These are phyloP conservation scores for Didymella lethalis DNA, from an alignment of 2,329 filamentous ascomycete genomes.

Conservation along the genomic window DNA sequence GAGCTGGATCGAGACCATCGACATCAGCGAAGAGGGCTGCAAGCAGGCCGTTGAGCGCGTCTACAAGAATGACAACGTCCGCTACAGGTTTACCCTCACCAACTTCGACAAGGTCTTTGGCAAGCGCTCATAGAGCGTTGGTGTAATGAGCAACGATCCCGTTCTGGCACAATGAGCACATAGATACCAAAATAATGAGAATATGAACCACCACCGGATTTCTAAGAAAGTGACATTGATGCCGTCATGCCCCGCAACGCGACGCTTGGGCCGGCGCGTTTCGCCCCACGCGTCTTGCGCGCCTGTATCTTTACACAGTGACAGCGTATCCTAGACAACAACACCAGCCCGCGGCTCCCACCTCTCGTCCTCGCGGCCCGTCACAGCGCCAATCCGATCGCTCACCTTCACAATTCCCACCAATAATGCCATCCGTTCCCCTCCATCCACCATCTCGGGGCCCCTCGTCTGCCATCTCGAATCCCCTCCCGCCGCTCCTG, in stretches of 20 bases:
- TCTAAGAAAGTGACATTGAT: neutral
- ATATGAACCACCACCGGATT: constrained; percentile 6
- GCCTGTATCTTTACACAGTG: neutral
- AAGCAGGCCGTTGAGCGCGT: constrained; percentile 74
- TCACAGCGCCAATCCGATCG: neutral
- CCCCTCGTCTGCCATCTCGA: constrained; percentile 37
- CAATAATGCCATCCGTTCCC: constrained; percentile 44
- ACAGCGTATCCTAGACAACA: neutral
- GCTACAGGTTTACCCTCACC: constrained; percentile 75
- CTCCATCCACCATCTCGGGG: constrained; percentile 30
- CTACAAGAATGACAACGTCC: constrained; percentile 71
- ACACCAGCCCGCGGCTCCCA: neutral
- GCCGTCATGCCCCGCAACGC: constrained; percentile 22
- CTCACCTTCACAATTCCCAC: neutral
- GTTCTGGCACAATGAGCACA: constrained; percentile 8
- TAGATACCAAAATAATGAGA: constrained; percentile 24
- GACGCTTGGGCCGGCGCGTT: constrained; percentile 18
- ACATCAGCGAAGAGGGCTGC: constrained; percentile 74
- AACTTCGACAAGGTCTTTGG: constrained; percentile 74
- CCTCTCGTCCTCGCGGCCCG: neutral
- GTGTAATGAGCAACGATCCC: constrained; percentile 10
- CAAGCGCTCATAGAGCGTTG: constrained; percentile 46
- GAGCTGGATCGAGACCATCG: constrained; percentile 69
- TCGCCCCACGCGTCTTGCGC: neutral
- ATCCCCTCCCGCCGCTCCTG: constrained; percentile 80